A percentile compares a stretch with the other conserved stretches of the same genome.
These are phyloP conservation scores for Coprinopsis marcescibilis DNA, from an alignment of 768 basidiomycete species.

Conservation along the genomic window DNA sequence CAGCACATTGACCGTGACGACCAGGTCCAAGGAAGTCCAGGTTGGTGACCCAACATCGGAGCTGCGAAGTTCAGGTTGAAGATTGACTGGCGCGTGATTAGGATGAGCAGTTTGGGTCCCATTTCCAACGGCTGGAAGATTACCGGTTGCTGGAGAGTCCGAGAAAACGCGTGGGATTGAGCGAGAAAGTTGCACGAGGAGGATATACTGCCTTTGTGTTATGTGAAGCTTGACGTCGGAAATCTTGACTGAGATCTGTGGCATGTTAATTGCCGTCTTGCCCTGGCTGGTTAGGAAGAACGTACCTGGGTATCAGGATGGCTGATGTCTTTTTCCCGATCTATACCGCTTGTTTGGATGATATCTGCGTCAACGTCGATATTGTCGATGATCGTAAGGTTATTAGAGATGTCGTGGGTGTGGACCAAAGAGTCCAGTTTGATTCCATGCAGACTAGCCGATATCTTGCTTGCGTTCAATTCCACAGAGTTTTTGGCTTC, in stretches of 20 bases:
- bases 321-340: slow-evolving; percentile 44
- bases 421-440: slow-evolving; percentile 71
- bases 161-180: slow-evolving; percentile 64
- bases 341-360: slow-evolving; percentile 52
- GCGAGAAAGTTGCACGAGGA: slow-evolving; percentile 58
- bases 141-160: slow-evolving; percentile 15
- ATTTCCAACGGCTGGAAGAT: no score
- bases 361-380: slow-evolving; percentile 71
- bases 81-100: slow-evolving; percentile 29
- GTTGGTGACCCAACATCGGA: slow-evolving; percentile 23
- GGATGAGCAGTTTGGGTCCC: no score
- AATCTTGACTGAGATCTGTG: slow-evolving; percentile 62
- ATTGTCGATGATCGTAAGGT: slow-evolving; percentile 87
- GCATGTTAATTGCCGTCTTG: not conserved
- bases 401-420: slow-evolving; percentile 39
- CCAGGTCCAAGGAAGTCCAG: slow-evolving; percentile 69
- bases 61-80: slow-evolving; percentile 58
- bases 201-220: slow-evolving; percentile 77
- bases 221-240: slow-evolving; percentile 82
- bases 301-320: slow-evolving; percentile 74
- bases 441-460: slow-evolving; percentile 77
- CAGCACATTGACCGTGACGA: slow-evolving; percentile 63
- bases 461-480: slow-evolving; percentile 48
- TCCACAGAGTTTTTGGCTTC: slow-evolving; percentile 73
- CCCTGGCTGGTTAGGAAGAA: not conserved